Evolutionary conservation across 352 stramenopile genomes (phyloP), one percentile per base, ranked within the genome.

Genomic region (Phytopythium vexans): DNA sequence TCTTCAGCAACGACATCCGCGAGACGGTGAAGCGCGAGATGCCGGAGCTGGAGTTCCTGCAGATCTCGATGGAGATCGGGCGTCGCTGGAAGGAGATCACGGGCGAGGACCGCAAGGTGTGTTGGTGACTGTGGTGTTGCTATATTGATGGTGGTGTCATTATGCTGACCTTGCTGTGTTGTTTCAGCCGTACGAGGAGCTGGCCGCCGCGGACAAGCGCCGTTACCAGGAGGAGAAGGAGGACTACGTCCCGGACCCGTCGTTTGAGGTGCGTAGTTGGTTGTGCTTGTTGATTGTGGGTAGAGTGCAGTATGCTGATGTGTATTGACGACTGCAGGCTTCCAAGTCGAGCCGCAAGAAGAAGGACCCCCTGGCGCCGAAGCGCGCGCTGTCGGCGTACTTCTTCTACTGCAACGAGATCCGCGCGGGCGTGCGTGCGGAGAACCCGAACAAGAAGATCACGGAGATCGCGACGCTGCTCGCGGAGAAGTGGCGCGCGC

Each of bases 361-460:
- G 60, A 98, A 97, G 61, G 95, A 98, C 71, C 91, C 91, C 12
- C 89, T 90, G 59, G 92, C 92, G 6, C 95, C 95, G 31, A 98
- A 98, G 85, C 86, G 91, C 52, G 89, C 94, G 63, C 83, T 97
- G 64, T 97, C 88, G 16, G 88, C 95, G 1, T 98, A 98, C 70
- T 89, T 98, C 37, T 92, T 98, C 62, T 98, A 98, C 65, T 96
- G 92, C 60, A 97, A 97, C 62, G 90, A 95, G 42, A 96, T 97
- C 64, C 84, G 92, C 58, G 76, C 89, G 43, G 64, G 80, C 34
- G 93, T 97, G 62, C 92, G 93, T 42, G 73, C 89, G 10, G 89
- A 97, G 63, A 97, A 98, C 77, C 94, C 94, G 33, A 88, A 86
- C 73, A 97, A 97, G 77, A 96, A 91, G 52, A 97, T 98, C 61